These are phyloP conservation scores for Botryotinia calthae DNA, from an alignment of 2,329 filamentous ascomycete species.

Conservation along the genomic window DNA sequence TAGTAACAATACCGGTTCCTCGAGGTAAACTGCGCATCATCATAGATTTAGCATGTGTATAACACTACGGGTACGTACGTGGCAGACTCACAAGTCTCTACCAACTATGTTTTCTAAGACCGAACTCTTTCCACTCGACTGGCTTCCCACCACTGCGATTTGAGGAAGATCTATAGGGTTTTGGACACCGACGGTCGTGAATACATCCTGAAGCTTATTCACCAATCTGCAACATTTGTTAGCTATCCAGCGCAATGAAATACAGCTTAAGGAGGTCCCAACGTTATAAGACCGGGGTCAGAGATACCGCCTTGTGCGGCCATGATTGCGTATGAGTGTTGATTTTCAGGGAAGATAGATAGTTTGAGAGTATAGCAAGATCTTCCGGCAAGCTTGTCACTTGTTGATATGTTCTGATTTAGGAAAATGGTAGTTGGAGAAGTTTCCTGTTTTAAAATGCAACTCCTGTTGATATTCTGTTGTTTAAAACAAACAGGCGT, in stretches of 20 bases:
- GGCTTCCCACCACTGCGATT: slow-evolving; percentile 96
- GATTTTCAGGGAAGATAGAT: neutral
- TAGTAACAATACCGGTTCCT: slow-evolving; percentile 95
- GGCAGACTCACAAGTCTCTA: slow-evolving; percentile 82
- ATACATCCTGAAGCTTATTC: slow-evolving; percentile 99
- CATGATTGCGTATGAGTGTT: slow-evolving; percentile 21
- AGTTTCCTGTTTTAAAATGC: slow-evolving; percentile 2
- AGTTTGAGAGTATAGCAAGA: neutral
- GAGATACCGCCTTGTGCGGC: slow-evolving; percentile 56
- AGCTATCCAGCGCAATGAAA: slow-evolving; percentile 33
- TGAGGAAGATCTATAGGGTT: slow-evolving; percentile 99
- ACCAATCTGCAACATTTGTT: slow-evolving; percentile 61
- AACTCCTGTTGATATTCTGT: slow-evolving; percentile 19
- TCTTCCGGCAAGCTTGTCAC: neutral
- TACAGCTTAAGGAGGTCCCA: slow-evolving; percentile 36
- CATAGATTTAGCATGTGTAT: slow-evolving; percentile 33
- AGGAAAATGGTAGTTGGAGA: slow-evolving; percentile 4
- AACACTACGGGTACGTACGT: slow-evolving; percentile 22
- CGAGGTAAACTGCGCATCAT: slow-evolving; percentile 70
- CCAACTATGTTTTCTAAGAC: slow-evolving; percentile 98
- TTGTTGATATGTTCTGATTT: slow-evolving; percentile 3
- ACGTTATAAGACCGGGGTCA: slow-evolving; percentile 66
- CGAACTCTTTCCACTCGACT: slow-evolving; percentile 99
- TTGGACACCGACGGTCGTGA: slow-evolving; percentile 96
- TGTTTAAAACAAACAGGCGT: slow-evolving; percentile 20